A percentile compares a stretch with the other conserved stretches of the same genome.
phyloP scores from a whole-genome alignment of 345 rosid genomes.

The Psidium guajava region DNA sequence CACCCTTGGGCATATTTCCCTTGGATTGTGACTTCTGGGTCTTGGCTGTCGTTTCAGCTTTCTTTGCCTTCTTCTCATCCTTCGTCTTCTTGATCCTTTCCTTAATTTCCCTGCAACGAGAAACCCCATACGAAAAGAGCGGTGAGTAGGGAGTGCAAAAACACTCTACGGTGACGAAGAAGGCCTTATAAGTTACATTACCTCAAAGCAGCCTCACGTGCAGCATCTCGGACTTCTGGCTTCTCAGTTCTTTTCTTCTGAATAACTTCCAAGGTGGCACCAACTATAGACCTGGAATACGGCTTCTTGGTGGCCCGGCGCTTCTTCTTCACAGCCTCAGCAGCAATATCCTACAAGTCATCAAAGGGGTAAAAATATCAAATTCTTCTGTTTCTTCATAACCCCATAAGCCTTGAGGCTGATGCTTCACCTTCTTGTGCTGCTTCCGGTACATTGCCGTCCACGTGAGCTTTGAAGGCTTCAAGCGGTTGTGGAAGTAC shows the following conservation, averaged over 20 bases:
- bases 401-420: neutral
- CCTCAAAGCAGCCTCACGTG: conserved; percentile 55
- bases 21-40: conserved; percentile 7
- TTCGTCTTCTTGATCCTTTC: conserved; percentile 13
- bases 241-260: conserved; percentile 60
- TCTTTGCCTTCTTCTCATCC: conserved; percentile 16
- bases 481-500: conserved; percentile 85
- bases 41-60: conserved; percentile 3
- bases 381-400: neutral
- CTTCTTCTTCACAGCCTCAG: conserved; percentile 54
- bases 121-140: neutral
- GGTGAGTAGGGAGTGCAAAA: neutral
- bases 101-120: conserved; percentile 7
- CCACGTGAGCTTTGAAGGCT: conserved; percentile 91
- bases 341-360: conserved; percentile 36
- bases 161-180: neutral
- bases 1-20: conserved; percentile 2
- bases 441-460: conserved; percentile 69
- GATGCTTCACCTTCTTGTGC: conserved; percentile 44
- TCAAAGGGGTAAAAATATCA: neutral
- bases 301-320: conserved; percentile 48
- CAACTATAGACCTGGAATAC: conserved; percentile 69
- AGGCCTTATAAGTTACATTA: neutral
- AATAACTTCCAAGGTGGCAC: conserved; percentile 63
- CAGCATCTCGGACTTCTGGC: conserved; percentile 66